These are phyloP conservation scores for Forsythia suspensa DNA, from an alignment of 257 asterid genomes.

Conservation along the genomic window DNA sequence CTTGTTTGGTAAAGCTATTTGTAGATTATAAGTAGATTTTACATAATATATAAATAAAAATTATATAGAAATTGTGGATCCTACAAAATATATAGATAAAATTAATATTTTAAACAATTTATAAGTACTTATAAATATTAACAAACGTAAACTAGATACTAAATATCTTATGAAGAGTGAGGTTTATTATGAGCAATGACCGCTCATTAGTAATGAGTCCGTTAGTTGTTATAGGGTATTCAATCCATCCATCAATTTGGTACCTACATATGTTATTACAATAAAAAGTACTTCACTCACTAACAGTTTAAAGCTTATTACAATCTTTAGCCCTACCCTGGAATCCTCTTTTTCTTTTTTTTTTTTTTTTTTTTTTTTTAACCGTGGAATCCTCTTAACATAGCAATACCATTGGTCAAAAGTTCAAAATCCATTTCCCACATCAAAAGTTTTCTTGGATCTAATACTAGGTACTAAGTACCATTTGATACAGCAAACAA, in stretches of 20 bases:
- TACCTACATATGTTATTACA: neutral
- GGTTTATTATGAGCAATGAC: neutral
- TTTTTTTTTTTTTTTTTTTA: too few relatives aligned
- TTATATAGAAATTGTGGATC: too few relatives aligned
- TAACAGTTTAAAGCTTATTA: slow-evolving; percentile 23
- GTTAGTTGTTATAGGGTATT: slow-evolving; percentile 24
- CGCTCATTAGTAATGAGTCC: neutral
- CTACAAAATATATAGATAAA: too few relatives aligned
- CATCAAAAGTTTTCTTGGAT: slow-evolving; percentile 26
- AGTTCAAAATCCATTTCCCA: neutral
- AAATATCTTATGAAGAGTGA: too few relatives aligned
- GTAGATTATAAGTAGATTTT: too few relatives aligned
- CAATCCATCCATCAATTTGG: slow-evolving; percentile 23
- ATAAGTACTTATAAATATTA: too few relatives aligned
- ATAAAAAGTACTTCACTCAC: neutral
- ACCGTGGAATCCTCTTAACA: neutral
- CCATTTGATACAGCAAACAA: too few relatives aligned
- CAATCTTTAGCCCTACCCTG: slow-evolving; percentile 25
- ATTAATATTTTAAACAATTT: too few relatives aligned
- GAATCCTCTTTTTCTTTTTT: too few relatives aligned
- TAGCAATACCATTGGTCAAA: slow-evolving; percentile 21
- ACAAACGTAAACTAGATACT: too few relatives aligned
- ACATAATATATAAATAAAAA: too few relatives aligned
- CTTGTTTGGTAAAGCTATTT: too few relatives aligned
- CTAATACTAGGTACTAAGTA: slow-evolving; percentile 10